Evolutionary conservation across 73 alveolate species (phyloP), one percentile per base, ranked within the genome.

Genomic region (Paramecium caudatum): DNA sequence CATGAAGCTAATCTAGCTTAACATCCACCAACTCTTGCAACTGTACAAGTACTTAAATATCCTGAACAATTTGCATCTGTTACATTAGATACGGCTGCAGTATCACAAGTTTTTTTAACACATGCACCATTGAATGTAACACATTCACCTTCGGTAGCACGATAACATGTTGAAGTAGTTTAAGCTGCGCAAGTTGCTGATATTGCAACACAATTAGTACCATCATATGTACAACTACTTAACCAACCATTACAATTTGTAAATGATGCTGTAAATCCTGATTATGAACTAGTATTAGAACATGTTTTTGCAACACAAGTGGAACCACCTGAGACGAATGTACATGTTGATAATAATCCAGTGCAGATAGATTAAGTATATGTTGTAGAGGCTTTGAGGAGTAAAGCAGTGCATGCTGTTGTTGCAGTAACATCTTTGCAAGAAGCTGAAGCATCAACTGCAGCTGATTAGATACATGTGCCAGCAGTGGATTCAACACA

Each of bases 141-240:
- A 34, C 68, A 74, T 74, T 21, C 25, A 8, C 88, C 88, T 25
- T 74, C 88, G 15, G 48, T 0, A 0, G 63, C 47, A 8, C 10
- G 13, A 0, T 3, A 37, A 21, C 65, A 25, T 13, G 6, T 0
- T 37, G 39, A 17, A 7, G 10, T 5, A 7, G 46, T 1, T 74
- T 74, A 74, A 16, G 48, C 45, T 4, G 88, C 9, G 23, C 46
- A 74, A 5, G 2, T 74, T 37, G 36, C 9, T 17, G 3, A 12
- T 25, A 27, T 74, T 9, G 68, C 37, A 15, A 7, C 41, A 37
- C 86, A 69, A 34, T 25, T 62, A 0, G 9, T 34, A 34, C 46
- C 27, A 62, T 62, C 30, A 2, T 25, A 43, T 19, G 82, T 21
- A 6, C 82, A 62, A 6, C 1, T 1, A 25, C 12, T 25, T 7